Base-by-base conservation (phyloP, 768 basidiomycete species). In the Thelephora ganbajun region DNA sequence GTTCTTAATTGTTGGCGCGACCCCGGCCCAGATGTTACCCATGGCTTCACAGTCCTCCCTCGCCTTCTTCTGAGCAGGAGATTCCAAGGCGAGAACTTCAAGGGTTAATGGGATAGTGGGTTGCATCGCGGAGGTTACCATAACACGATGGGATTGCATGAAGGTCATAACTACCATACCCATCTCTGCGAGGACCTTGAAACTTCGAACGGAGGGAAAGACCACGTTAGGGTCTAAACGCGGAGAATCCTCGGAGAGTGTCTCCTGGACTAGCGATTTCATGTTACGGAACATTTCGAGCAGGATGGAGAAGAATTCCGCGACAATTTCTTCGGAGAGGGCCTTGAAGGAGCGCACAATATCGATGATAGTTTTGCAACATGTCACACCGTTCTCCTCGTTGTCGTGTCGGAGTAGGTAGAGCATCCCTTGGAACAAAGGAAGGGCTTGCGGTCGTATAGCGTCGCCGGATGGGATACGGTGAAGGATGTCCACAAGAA, bases 161-260 rank as follows among this genome's bases (percentile, higher is more conserved):
- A 96, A 84, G 22, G 91, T 78, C 23, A 92, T 86, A 59, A 94
- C 79, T 11, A 89, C 80, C 69, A 93, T 83, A 5, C 87, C 87
- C 72, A 94, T 84, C 66, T 99, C 96, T 12, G 87, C 82, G 11
- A 97, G 68, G 9, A 96, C 85, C 63, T 96, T 97, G 71, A 96
- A 92, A 60, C 90, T 93, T 49, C 79, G 77, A 47, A 82, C 75
- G 43, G 83, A 80, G 6, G 79, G 79, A n/a, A 83, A 66, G 34
- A 82, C 68, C 14, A 67, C 57, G 46, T 77, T 79, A 16, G 69
- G 50, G 53, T 88, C 80, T 18, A 80, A 57, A 14, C 64, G 48
- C 1, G 63, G 51, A 0, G 83, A 84, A 48, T 76, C 70, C 43
- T 82, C 81, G 1, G 80, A 76, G 44, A 98, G 80, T 35, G 78